Base-by-base conservation (phyloP, 768 basidiomycete genomes). In the Boletus pseudopeckii region DNA sequence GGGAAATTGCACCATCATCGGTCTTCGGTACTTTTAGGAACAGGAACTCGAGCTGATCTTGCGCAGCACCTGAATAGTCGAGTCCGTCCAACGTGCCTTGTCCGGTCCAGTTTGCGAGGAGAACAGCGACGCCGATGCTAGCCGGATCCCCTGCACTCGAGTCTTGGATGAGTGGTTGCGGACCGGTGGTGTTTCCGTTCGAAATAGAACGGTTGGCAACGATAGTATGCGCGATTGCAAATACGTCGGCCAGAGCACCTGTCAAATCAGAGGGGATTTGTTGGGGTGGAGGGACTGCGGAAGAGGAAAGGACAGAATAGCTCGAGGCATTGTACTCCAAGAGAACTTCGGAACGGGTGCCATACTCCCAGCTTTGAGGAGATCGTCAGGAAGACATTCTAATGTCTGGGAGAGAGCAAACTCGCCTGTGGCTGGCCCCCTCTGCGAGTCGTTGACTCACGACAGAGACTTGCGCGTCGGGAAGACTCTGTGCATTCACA, bases 1-100 rank as follows among this genome's bases (percentile, higher is more conserved):
- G 92, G 9, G 88, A 91, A 24, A 95, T 82, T 0, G 93, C 92
- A 1, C 92, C 92, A 56, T 90, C 86, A 2, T 57, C 53, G 1
- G 89, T 86, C 59, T 74, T 76, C 8, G 90, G 86, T 4, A 81
- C 86, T 0, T 68, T 64, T 32, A 75, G 62, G 22, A 85, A 71
- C 34, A 92, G 65, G 62, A 74, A 93, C 11, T 82, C 71, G 5
- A 92, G 71, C 68, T 94, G 86, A 55, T 82, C 79, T 48, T 56
- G 68, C 20, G 87, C 88, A 26, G 88, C 90, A 3, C 73, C 74
- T 0, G 78, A 78, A 65, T 85, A 92, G 59, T 85, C 74, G 10
- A 80, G 70, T 22, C 71, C 73, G 26, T 78, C 78, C 33, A 63
- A 62, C 1, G 58, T 63, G 15, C 53, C 47, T 32, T 63, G 69